Base-by-base conservation (phyloP, 108 stramenopile genomes). In the Nannochloropsis gaditana region DNA sequence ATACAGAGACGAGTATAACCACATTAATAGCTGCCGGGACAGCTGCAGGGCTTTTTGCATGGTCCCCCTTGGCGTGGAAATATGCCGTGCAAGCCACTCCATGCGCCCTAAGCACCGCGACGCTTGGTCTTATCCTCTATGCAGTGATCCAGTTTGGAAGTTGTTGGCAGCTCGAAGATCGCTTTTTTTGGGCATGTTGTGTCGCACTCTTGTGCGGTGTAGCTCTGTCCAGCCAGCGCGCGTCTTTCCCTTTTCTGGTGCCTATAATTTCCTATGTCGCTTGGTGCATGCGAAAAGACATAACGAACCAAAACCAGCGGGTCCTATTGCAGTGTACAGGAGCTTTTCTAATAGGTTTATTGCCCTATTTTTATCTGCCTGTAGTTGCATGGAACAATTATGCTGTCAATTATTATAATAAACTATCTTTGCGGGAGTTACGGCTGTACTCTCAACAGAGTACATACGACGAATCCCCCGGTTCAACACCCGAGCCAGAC, bases 1-100 rank as follows among this genome's bases (percentile, higher is more conserved):
- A 15, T n/a, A 73, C 59, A 73, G 59, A 15, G 59, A 73, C 59
- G n/a, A 73, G 59, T 73, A 73, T n/a, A n/a, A 73, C 59, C 19
- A 73, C 59, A 73, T 73, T 73, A 6, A n/a, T 73, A n/a, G 59
- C 59, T 73, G 59, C 59, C 19, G 59, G 2, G 15, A n/a, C 59
- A n/a, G 59, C 5, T 3, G 59, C 59, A 73, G 59, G 59, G 59
- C 59, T 73, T 6, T 73, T 73, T 73, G 59, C 59, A n/a, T 73
- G 59, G 59, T 73, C 59, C 19, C 59, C 59, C n/a, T 73, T 73
- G 59, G 59, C n/a, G 2, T 73, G 59, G 59, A 15, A n/a, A 73
- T 73, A 73, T n/a, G 59, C 59, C 15, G 59, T 73, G 15, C n/a
- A 15, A 73, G 59, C 59, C 59, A n/a, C 15, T 15, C 19, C n/a